These are phyloP conservation scores for Solanum clarkiae DNA, from an alignment of 257 asterid species.

Conservation along the genomic window DNA sequence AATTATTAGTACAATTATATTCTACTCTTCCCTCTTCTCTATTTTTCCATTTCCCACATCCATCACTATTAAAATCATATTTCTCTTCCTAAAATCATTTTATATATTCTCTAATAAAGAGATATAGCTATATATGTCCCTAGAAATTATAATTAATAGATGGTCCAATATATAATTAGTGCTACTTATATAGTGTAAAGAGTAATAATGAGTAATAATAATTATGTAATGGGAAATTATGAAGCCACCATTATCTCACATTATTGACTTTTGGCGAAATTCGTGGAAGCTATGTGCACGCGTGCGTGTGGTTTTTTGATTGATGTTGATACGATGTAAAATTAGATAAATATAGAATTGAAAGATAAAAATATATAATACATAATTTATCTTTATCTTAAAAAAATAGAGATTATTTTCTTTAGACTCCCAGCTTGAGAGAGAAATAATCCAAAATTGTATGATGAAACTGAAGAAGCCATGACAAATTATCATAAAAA, in stretches of 20 bases:
- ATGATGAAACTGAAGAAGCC: not conserved
- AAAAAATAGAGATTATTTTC: not conserved
- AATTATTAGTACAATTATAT: not conserved
- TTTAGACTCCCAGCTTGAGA: rapidly evolving
- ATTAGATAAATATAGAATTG: not conserved
- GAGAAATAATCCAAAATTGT: not conserved
- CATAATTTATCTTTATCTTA: not conserved
- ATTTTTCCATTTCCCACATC: not conserved
- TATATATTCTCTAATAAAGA: not conserved
- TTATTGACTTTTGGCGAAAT: constrained; percentile 7
- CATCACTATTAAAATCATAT: not conserved
- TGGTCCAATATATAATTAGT: not conserved
- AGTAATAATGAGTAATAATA: constrained; percentile 14
- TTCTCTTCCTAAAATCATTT: not conserved
- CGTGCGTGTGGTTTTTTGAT: constrained; percentile 8
- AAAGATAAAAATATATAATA: not conserved
- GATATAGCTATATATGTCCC: not conserved
- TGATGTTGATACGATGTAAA: not conserved
- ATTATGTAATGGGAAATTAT: constrained; percentile 6
- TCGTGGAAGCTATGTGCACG: constrained; percentile 15
- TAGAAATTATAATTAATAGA: not conserved
- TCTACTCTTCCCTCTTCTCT: not conserved
- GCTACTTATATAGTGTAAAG: not conserved
- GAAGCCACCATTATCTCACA: constrained; percentile 10
- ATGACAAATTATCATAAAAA: not conserved